Evolutionary conservation across 2,329 filamentous ascomycete species (phyloP), one percentile per base, ranked within the genome.

Genomic region (Sordariomycetes sp.): DNA sequence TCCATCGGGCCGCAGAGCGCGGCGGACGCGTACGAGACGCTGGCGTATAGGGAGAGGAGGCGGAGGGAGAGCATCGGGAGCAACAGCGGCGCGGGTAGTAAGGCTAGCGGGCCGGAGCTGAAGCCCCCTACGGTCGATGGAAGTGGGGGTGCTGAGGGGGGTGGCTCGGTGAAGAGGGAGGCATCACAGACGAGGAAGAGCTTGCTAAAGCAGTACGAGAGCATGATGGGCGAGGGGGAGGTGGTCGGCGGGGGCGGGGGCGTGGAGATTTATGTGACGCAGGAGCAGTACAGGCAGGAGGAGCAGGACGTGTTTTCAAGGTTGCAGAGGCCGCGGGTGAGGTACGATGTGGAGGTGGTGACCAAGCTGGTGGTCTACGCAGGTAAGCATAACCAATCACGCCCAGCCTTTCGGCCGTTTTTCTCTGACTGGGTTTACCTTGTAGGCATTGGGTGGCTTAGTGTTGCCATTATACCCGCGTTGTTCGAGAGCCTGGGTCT

Each of bases 311-410:
- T 97, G 69, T 96, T 97, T 69, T 86, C 85, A 52, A 83, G 80
- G 66, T 77, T 97, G 57, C 85, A 90, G 61, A 89, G 87, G 71
- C 90, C 94, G 54, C 83, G 94, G 62, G 91, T 96, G 59, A 79
- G 91, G 64, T 99, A 97, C 66, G 94, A 99, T 71, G 92, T 97
- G n/a, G 94, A 99, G 70, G 92, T 99, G 45, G 87, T 99, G 42
- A 97, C 94, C 5, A 97, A 96, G 72, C 72, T 99, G 60, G 87
- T 99, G 64, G 90, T 99, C 25, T 99, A 99, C 73, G 81, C 87
- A 59, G 94, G 92, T 90, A 73, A 70, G 84, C 25, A 72, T 22
- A 50, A 10, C 45, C 20, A 7, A 20, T 13, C 39, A 7, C 13
- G 6, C 39, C 39, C 8, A n/a, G 22, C 28, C 4, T 4, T 10